Evolutionary conservation across 1,139 yeast genomes (phyloP).

Genomic region (Kluyveromyces sp.): DNA sequence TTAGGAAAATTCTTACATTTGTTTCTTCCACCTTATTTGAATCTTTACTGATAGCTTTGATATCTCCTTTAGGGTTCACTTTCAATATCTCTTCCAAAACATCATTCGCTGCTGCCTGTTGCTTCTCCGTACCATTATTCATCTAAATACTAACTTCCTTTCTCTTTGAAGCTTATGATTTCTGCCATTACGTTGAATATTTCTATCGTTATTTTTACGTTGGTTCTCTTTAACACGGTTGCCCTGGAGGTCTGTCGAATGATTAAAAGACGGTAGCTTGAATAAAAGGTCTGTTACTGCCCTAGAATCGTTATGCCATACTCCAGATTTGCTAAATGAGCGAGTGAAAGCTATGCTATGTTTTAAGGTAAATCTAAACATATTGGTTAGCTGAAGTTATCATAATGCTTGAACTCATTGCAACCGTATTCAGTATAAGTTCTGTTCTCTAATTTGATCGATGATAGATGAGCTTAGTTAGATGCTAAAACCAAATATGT

Average conservation of each 20-base stretch:
- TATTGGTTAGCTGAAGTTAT: not conserved
- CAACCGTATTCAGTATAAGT: not conserved
- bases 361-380: not conserved
- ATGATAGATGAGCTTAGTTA: not conserved
- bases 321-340: not conserved
- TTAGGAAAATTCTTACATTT: conserved; percentile 18
- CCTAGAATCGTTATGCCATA: not conserved
- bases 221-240: not conserved
- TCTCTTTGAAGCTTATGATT: too few relatives aligned
- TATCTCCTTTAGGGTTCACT: conserved; percentile 21
- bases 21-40: conserved; percentile 16
- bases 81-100: conserved; percentile 17
- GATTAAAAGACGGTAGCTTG: not conserved
- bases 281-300: conserved; percentile 1
- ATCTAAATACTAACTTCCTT: conserved; percentile 13
- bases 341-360: not conserved
- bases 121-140: conserved; percentile 26
- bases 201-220: not conserved
- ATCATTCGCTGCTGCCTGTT: conserved; percentile 23
- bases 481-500: too few relatives aligned
- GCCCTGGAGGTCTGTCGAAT: not conserved
- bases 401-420: not conserved
- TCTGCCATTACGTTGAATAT: not conserved
- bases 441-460: too few relatives aligned
- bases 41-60: conserved; percentile 17